Evolutionary conservation across 345 rosid genomes (phyloP), one percentile per base, ranked within the genome.

Genomic region (Raphanus raphanistrum): DNA sequence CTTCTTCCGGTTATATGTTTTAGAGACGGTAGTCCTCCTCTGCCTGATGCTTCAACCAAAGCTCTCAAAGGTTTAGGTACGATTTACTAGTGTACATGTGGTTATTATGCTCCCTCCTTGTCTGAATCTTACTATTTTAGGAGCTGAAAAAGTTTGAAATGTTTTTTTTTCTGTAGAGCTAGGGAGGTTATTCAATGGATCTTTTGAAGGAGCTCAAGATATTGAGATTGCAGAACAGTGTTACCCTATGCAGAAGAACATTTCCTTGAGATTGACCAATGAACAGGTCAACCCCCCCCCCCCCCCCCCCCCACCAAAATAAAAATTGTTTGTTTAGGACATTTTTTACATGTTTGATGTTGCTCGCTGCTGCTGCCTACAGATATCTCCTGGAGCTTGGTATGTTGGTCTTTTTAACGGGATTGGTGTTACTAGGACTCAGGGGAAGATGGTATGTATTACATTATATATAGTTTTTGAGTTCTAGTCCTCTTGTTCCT

Each of bases 361-460:
- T 35, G 13, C 52, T 45, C 52, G 12, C 16, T 48, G 52, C 13
- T 80, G 8, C 71, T 83, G 25, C 77, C 76, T 63, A n/a, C 87
- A 94, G 98, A 87, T 92, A 83, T 82, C 92, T 71, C 85, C 97
- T 6, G 95, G 98, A 78, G 90, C 86, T 74, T 90, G 91, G 91
- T 94, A 90, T 78, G 82, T 92, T 65, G 98, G 98, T 73, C 90
- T 92, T 80, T 94, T 94, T 76, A 94, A 94, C 27, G 98, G 98
- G 43, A 76, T 90, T 79, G 98, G 98, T 59, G 86, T 88, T 79
- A 81, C 86, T 35, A 90, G 93, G 81, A 84, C 98, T 41, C 98
- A 90, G 61, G 90, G 90, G 61, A 92, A 92, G 84, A 94, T 94
- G 98, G 98, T 94, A 87, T 60, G 13, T 33, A 4, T 57, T 64